Evolutionary conservation across 2,329 filamentous ascomycete genomes (phyloP).

Genomic region (Paraphaeosphaeria sporulosa): DNA sequence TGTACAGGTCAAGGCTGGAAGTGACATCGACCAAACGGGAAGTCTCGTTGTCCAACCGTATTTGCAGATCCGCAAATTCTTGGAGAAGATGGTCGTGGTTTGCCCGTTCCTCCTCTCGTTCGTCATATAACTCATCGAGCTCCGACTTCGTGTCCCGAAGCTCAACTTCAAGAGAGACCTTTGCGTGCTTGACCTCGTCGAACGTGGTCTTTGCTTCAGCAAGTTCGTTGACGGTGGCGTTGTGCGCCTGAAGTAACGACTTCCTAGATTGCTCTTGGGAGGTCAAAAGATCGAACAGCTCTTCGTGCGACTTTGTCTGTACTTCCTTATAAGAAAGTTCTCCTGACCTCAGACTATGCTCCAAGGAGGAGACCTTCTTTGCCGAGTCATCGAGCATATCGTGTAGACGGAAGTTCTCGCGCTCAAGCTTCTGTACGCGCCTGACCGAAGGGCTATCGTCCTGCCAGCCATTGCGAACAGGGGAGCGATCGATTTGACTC

Average conservation of each 20-base stretch:
- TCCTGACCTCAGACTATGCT: conserved; percentile 84
- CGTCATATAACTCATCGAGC: conserved; percentile 77
- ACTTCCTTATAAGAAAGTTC: conserved; percentile 90
- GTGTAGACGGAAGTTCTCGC: conserved; percentile 88
- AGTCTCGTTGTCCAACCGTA: conserved; percentile 86
- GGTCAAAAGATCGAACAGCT: conserved; percentile 90
- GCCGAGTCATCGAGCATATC: conserved; percentile 94
- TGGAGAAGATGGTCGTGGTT: conserved; percentile 88
- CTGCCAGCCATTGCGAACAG: conserved; percentile 66
- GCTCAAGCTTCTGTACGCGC: conserved; percentile 88
- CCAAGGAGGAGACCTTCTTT: conserved; percentile 88
- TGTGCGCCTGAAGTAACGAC: conserved; percentile 82
- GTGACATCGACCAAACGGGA: conserved; percentile 85
- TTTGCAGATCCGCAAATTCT: conserved; percentile 93
- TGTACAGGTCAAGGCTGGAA: conserved; percentile 87
- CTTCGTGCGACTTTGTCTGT: conserved; percentile 91
- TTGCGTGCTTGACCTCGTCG: conserved; percentile 84
- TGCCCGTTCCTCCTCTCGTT: conserved; percentile 85
- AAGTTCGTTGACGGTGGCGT: conserved; percentile 83
- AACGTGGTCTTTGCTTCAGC: conserved; percentile 86
- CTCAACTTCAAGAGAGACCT: conserved; percentile 82
- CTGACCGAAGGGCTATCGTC: conserved; percentile 81
- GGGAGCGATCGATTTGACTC: conserved; percentile 79
- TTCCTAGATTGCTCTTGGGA: conserved; percentile 90
- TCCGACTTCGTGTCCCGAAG: conserved; percentile 85